Evolutionary conservation across 164 flowering plant species (phyloP).

Genomic region (Platanus orientalis): DNA sequence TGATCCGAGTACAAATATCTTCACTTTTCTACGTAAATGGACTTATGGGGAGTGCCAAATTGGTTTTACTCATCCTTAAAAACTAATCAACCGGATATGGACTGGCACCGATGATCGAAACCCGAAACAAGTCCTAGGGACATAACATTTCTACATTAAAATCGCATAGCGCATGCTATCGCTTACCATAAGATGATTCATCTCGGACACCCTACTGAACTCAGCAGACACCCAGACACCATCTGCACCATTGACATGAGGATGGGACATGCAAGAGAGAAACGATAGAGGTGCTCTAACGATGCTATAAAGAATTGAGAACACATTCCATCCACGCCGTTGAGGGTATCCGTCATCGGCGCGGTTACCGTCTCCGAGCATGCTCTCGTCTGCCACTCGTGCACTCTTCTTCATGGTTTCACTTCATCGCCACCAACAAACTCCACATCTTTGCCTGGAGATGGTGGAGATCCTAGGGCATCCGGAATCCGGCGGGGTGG

Average conservation of each 20-base stretch:
- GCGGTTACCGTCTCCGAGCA: slow-evolving; percentile 13
- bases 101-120: no score
- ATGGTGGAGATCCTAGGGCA: no score
- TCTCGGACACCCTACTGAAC: slow-evolving; percentile 37
- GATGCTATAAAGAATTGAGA: slow-evolving; percentile 14
- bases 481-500: no score
- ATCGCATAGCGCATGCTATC: slow-evolving; percentile 74
- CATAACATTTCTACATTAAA: slow-evolving; percentile 48
- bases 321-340: slow-evolving; percentile 5
- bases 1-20: no score
- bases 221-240: slow-evolving; percentile 50
- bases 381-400: slow-evolving; percentile 58
- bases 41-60: no score
- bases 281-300: slow-evolving; percentile 20
- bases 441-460: slow-evolving; percentile 27
- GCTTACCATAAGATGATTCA: slow-evolving; percentile 65
- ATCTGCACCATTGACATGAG: slow-evolving; percentile 36
- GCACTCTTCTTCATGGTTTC: slow-evolving; percentile 35
- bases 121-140: no score
- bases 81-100: no score
- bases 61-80: no score
- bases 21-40: no score
- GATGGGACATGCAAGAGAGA: slow-evolving; percentile 44
- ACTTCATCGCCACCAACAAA: slow-evolving; percentile 20
- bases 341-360: neutral